These are phyloP conservation scores for Kwoniella shandongensis DNA, from an alignment of 768 basidiomycete species.

Conservation along the genomic window DNA sequence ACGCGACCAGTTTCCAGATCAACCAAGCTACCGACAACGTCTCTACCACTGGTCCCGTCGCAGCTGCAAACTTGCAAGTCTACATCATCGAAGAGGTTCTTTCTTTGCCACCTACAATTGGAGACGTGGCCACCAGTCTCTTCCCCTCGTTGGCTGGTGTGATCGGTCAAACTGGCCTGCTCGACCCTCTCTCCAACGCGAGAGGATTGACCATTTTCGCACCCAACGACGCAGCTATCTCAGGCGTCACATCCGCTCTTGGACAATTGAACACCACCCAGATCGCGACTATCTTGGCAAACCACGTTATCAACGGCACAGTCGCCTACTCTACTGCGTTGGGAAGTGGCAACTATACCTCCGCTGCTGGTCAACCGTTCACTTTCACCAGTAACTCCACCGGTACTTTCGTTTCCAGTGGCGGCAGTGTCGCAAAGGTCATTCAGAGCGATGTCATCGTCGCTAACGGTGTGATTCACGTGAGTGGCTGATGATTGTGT, in stretches of 20 bases:
- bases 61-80: slow-evolving; percentile 48
- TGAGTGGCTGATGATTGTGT: slow-evolving; percentile 6
- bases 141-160: slow-evolving; percentile 56
- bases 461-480: slow-evolving; percentile 69
- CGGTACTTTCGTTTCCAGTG: slow-evolving; percentile 62
- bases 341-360: slow-evolving; percentile 56
- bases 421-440: slow-evolving; percentile 60
- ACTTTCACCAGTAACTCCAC: slow-evolving; percentile 61
- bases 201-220: slow-evolving; percentile 69
- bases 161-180: slow-evolving; percentile 51
- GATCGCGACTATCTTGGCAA: slow-evolving; percentile 58
- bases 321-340: slow-evolving; percentile 65
- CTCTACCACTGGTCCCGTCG: slow-evolving; percentile 27
- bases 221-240: slow-evolving; percentile 62
- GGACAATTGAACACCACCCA: slow-evolving; percentile 58
- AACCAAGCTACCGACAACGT: slow-evolving; percentile 60
- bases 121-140: slow-evolving; percentile 56
- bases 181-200: slow-evolving; percentile 55
- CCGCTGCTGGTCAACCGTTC: slow-evolving; percentile 63
- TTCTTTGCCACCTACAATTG: slow-evolving; percentile 59
- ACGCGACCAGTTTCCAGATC: slow-evolving; percentile 57
- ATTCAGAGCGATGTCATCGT: slow-evolving; percentile 63
- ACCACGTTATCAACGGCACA: slow-evolving; percentile 74
- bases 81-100: slow-evolving; percentile 56
- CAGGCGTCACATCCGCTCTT: slow-evolving; percentile 51